Evolutionary conservation across 2,329 filamentous ascomycete genomes (phyloP).

Genomic region (Fusarium lyarnte): DNA sequence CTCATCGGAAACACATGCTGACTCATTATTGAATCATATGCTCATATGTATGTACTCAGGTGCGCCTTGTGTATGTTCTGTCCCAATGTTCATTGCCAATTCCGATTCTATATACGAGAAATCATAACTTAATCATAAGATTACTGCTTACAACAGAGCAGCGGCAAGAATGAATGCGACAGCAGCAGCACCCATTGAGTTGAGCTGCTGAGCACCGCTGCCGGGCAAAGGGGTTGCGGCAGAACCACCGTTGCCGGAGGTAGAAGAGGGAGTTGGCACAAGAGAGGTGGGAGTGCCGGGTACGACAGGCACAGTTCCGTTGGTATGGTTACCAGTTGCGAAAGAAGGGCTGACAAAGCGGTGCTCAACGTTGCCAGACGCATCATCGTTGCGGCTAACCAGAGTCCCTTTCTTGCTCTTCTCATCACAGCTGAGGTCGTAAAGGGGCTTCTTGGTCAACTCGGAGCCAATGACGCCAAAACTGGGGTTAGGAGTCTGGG

Average conservation of each 20-base stretch:
- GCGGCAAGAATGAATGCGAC: conserved; percentile 45
- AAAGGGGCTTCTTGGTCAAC: conserved; percentile 65
- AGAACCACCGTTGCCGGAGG: conserved; percentile 33
- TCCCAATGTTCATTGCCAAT: neutral
- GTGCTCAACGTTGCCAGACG: conserved; percentile 6
- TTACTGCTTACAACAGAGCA: conserved; percentile 41
- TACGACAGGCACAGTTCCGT: conserved; percentile 35
- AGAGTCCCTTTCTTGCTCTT: conserved; percentile 25
- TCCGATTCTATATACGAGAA: conserved; percentile 2
- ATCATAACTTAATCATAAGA: neutral
- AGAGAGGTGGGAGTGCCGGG: conserved; percentile 25
- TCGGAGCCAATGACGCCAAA: conserved; percentile 74
- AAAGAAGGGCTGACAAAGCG: conserved; percentile 20
- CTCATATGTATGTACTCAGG: conserved; percentile 1
- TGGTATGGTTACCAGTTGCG: conserved; percentile 29
- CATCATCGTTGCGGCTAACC: conserved; percentile 9
- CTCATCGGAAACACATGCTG: neutral
- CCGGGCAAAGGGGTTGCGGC: conserved; percentile 18
- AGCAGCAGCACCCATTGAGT: conserved; percentile 46
- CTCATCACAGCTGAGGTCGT: conserved; percentile 65
- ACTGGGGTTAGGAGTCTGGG: conserved; percentile 69
- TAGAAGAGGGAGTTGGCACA: conserved; percentile 31
- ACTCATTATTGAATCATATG: neutral
- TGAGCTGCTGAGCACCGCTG: conserved; percentile 39
- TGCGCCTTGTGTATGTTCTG: neutral